Evolutionary conservation across 1,284 basidiomycete species (phyloP).

Genomic region (Apiotrichum akiyoshidainum): DNA sequence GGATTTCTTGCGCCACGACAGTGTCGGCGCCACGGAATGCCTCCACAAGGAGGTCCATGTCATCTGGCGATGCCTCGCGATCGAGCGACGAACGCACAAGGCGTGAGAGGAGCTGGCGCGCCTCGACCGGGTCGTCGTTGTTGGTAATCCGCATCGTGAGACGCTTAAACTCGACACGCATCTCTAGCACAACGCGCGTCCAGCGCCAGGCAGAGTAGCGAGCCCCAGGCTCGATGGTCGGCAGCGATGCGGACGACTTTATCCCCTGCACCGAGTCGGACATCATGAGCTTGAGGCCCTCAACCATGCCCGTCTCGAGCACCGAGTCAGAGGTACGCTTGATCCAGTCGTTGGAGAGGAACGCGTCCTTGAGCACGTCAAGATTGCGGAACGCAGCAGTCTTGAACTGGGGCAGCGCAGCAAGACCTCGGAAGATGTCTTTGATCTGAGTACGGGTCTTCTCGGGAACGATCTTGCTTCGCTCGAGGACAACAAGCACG

Average conservation of each 20-base stretch:
- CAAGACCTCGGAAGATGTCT: conserved; percentile 31
- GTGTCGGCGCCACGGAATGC: conserved; percentile 44
- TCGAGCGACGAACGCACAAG: conserved; percentile 38
- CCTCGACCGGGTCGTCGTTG: conserved; percentile 34
- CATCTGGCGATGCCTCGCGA: conserved; percentile 38
- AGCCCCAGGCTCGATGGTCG: conserved; percentile 28
- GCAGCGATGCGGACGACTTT: conserved; percentile 18
- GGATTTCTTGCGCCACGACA: conserved; percentile 41
- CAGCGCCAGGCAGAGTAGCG: conserved; percentile 46
- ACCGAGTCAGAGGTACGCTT: conserved; percentile 30
- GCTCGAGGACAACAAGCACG: conserved; percentile 38
- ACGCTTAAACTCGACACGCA: conserved; percentile 48
- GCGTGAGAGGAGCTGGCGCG: conserved; percentile 33
- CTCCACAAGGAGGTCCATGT: conserved; percentile 46
- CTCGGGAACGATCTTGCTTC: conserved; percentile 25
- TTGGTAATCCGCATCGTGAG: conserved; percentile 39
- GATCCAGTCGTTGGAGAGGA: conserved; percentile 46
- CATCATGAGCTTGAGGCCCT: conserved; percentile 48
- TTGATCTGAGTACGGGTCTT: conserved; percentile 26
- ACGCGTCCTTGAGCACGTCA: conserved; percentile 46
- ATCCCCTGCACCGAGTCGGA: conserved; percentile 34
- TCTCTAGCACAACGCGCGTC: conserved; percentile 46
- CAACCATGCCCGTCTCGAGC: conserved; percentile 46
- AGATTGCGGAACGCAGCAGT: conserved; percentile 47
- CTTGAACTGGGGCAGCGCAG: conserved; percentile 44